A percentile compares a stretch with the other conserved stretches of the same genome.
phyloP scores from a whole-genome alignment of 805 yeast species.

The Candida peoriensis region DNA sequence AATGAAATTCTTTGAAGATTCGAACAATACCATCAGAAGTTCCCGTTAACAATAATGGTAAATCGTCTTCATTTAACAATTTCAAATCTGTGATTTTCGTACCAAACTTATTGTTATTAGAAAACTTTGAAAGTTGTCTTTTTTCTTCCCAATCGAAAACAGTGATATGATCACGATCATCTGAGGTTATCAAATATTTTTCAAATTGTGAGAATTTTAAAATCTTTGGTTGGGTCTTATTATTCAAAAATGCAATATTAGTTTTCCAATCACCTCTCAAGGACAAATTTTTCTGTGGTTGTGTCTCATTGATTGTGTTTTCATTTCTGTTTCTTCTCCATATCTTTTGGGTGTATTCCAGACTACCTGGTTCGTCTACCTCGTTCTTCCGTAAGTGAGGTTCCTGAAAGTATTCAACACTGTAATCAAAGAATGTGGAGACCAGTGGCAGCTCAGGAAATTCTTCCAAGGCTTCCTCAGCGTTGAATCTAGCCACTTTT shows the following conservation, averaged over 20 bases:
- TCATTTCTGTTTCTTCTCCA: conserved; percentile 94
- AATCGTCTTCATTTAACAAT: conserved; percentile 88
- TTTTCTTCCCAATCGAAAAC: conserved; percentile 84
- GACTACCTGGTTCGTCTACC: conserved; percentile 87
- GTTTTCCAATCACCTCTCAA: conserved; percentile 83
- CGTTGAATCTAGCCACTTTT: conserved; percentile 48
- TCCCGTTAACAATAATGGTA: conserved; percentile 79
- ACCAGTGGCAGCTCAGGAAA: conserved; percentile 41
- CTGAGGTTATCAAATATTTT: conserved; percentile 70
- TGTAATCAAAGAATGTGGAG: conserved; percentile 66
- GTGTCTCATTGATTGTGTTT: conserved; percentile 79
- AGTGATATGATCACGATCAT: conserved; percentile 76
- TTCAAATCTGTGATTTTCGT: conserved; percentile 84
- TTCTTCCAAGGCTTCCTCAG: conserved; percentile 17
- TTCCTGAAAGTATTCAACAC: conserved; percentile 89
- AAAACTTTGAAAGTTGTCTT: conserved; percentile 58
- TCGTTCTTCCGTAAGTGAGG: conserved; percentile 89
- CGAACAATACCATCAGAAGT: conserved; percentile 93
- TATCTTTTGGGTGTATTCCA: conserved; percentile 69
- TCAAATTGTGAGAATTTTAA: conserved; percentile 89
- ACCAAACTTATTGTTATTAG: conserved; percentile 82
- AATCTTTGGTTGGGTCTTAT: conserved; percentile 73
- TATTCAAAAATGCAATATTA: conserved; percentile 52
- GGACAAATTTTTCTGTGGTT: conserved; percentile 80
- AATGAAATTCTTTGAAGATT: conserved; percentile 73